Conservation (phyloP, 441 rosid species). For the Viola pubescens region DNA sequence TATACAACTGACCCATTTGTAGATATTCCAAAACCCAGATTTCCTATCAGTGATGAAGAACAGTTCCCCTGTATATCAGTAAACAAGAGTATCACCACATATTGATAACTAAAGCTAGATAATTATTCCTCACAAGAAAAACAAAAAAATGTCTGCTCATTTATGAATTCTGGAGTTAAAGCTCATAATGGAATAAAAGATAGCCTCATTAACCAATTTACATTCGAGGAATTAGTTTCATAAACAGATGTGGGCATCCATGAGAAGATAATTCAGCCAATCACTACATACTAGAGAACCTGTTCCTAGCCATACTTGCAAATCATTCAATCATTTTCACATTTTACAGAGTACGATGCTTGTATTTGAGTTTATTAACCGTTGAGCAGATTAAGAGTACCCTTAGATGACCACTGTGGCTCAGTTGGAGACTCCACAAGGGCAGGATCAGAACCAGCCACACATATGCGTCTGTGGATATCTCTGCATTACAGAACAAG, state of each 20-base stretch:
- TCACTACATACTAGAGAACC: too few relatives aligned
- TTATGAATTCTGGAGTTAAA: too few relatives aligned
- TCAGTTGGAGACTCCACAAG: slow-evolving; percentile 80
- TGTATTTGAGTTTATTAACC: background rate
- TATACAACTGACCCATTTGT: slow-evolving; percentile 64
- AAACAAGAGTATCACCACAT: slow-evolving; percentile 10
- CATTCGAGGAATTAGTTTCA: too few relatives aligned
- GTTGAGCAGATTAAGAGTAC: slow-evolving; percentile 23
- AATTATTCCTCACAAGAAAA: too few relatives aligned
- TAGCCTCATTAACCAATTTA: too few relatives aligned
- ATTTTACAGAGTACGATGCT: too few relatives aligned
- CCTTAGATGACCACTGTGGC: slow-evolving; percentile 87
- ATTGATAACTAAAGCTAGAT: background rate
- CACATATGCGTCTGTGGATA: slow-evolving; percentile 51
- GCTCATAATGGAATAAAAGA: too few relatives aligned
- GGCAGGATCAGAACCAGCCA: slow-evolving; percentile 68
- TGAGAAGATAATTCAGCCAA: too few relatives aligned
- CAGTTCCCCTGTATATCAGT: slow-evolving; percentile 59
- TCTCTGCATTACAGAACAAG: slow-evolving; percentile 42
- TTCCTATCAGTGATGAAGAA: slow-evolving; percentile 71
- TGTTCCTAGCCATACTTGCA: too few relatives aligned
- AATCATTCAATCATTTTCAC: too few relatives aligned
- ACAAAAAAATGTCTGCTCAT: too few relatives aligned
- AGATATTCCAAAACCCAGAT: slow-evolving; percentile 82
- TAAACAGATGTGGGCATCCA: too few relatives aligned